Base-by-base conservation (phyloP, 345 rosid genomes). In the Xanthoceras sorbifolium region DNA sequence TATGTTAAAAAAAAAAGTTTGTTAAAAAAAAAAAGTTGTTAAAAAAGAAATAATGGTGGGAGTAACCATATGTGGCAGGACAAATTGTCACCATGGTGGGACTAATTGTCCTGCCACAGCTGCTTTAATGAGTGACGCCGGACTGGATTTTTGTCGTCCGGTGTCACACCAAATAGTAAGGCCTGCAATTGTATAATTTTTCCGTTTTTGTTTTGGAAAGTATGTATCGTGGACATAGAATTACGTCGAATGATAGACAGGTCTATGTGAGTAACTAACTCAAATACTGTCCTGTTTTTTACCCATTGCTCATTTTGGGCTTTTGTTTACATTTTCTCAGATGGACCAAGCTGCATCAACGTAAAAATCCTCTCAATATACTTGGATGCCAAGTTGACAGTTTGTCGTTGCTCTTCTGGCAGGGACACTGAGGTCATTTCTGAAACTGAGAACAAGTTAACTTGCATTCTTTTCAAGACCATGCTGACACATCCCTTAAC, bases 381-480 rank as follows among this genome's bases (percentile, higher is more conserved):
- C 80, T 80, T 93, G 84, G 98, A 93, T 36, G 99, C 91, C 28
- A 93, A 90, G 82, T 83, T 93, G 52, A 84, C 83, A 48, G 92
- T 92, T 76, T 96, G 98, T 81, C 84, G 77, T 50, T 91, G 92
- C 86, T 84, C 80, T 36, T 57, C 80, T 72, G 79, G 70, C 68
- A 71, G 87, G 78, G 78, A 80, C 80, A 74, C 59, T 17, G 87
- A 86, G 98, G 99, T 93, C 57, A 32, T 71, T 65, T 76, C 78
- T 71, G 81, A 68, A 44, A 14, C 55, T 59, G 38, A 44, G 61
- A 69, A 28, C 38, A 3, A 52, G 77, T 15, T 65, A 60, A 34
- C 55, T 23, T 52, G 9, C 52, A 17, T 73, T 36, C 52, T 57
- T 36, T 8, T 22, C n/a, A 8, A 34, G 23, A 36, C 44, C n/a